Conservation (phyloP, 352 stramenopile species). For the Globisporangium paroecandrum region DNA sequence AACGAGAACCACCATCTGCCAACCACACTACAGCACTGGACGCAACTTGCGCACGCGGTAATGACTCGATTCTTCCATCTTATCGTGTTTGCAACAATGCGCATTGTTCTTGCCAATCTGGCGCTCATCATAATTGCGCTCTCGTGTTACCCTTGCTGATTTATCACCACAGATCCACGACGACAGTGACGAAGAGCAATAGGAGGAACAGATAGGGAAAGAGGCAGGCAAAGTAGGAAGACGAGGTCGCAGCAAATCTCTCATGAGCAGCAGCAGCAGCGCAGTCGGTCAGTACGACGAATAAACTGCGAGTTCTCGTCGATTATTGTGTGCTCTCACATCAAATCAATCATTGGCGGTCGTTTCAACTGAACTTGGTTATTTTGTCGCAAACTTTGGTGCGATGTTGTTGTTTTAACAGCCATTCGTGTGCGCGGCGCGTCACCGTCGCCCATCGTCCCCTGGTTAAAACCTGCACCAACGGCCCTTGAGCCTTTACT, state of each 20-base stretch:
- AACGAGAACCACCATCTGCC: conserved; percentile 49
- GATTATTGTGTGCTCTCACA: neutral
- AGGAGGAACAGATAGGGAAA: neutral
- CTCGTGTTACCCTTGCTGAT: neutral
- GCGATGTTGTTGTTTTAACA: conserved; percentile 1
- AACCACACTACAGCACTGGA: conserved; percentile 52
- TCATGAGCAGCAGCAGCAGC: neutral
- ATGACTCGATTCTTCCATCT: neutral
- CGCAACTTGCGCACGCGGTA: conserved; percentile 54
- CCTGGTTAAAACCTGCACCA: neutral
- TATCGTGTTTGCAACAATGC: neutral
- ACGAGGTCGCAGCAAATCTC: neutral
- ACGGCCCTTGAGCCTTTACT: neutral
- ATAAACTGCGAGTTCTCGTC: neutral
- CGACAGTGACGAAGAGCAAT: conserved; percentile 4
- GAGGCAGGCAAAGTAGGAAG: neutral
- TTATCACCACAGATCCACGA: conserved; percentile 5
- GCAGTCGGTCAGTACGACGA: neutral
- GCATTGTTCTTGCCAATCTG: conserved; percentile 13
- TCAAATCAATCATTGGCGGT: neutral
- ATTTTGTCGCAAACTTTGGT: neutral
- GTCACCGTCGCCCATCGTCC: neutral
- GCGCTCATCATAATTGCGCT: neutral
- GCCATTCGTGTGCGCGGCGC: neutral
- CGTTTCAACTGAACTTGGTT: neutral